Conservation (phyloP, 1,139 yeast species). For the Hansenula lynferdii region DNA sequence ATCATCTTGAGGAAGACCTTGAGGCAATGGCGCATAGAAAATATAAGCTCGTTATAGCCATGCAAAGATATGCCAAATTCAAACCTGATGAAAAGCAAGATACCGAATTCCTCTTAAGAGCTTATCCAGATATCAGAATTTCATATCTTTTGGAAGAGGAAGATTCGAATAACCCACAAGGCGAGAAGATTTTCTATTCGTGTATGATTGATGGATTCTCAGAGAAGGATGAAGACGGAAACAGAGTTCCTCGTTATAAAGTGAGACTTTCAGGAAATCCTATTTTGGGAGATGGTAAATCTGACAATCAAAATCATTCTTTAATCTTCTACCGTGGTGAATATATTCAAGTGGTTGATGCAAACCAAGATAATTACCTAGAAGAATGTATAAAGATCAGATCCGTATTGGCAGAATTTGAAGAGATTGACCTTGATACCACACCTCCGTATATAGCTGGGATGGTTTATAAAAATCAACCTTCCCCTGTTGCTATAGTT, state of each 20-base stretch:
- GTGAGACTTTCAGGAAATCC: conserved; percentile 79
- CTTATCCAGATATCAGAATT: conserved; percentile 58
- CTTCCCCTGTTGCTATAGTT: conserved; percentile 69
- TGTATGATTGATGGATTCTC: conserved; percentile 54
- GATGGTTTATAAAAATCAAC: conserved; percentile 27
- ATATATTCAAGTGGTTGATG: conserved; percentile 82
- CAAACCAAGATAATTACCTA: conserved; percentile 82
- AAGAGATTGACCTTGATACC: conserved; percentile 40
- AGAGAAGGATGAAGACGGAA: conserved; percentile 34
- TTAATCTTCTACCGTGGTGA: conserved; percentile 81
- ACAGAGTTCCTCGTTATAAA: conserved; percentile 44
- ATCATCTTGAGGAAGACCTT: conserved; percentile 37
- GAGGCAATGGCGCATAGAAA: conserved; percentile 55
- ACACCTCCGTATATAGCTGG: conserved; percentile 45
- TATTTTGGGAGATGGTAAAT: conserved; percentile 84
- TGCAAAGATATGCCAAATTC: conserved; percentile 61
- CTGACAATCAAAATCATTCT: conserved; percentile 81
- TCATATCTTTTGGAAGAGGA: conserved; percentile 52
- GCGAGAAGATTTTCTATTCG: conserved; percentile 45
- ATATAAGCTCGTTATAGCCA: conserved; percentile 62
- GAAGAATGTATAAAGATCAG: conserved; percentile 84
- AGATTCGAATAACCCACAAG: conserved; percentile 29
- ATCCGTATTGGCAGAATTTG: conserved; percentile 74
- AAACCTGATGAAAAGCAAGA: conserved; percentile 47
- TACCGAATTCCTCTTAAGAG: conserved; percentile 48